Evolutionary conservation across 1,139 yeast species (phyloP).

Genomic region (Suhomyces ambrosiae): DNA sequence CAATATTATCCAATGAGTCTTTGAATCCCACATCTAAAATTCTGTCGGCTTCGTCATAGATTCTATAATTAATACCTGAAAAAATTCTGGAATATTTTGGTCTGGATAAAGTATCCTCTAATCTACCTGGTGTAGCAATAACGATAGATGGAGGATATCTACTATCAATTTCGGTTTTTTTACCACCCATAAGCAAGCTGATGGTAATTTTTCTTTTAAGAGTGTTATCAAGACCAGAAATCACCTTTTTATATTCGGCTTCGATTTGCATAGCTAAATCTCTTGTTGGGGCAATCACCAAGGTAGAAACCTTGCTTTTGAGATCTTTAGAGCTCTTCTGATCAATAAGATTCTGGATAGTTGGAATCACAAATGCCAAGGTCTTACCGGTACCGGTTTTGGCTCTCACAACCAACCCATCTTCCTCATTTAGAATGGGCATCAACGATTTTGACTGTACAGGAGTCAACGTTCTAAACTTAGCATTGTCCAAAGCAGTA

Average conservation of each 20-base stretch:
- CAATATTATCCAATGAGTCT: constrained; percentile 59
- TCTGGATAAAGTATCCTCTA: constrained; percentile 59
- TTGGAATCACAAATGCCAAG: constrained; percentile 81
- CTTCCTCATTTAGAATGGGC: constrained; percentile 59
- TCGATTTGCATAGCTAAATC: constrained; percentile 87
- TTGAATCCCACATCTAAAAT: constrained; percentile 77
- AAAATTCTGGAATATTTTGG: constrained; percentile 51
- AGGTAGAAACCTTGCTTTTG: constrained; percentile 46
- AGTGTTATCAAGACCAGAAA: constrained; percentile 20
- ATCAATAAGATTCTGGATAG: constrained; percentile 46
- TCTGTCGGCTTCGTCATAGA: constrained; percentile 90
- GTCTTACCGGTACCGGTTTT: constrained; percentile 97
- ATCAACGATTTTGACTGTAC: constrained; percentile 76
- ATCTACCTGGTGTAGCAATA: constrained; percentile 91
- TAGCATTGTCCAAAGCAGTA: constrained; percentile 42
- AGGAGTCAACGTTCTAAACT: constrained; percentile 61
- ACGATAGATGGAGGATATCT: constrained; percentile 49
- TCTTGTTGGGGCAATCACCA: constrained; percentile 88
- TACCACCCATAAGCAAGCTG: constrained; percentile 44
- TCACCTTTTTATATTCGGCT: constrained; percentile 58
- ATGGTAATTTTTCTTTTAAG: constrained; percentile 21
- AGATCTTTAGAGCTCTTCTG: constrained; percentile 18
- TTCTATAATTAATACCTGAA: constrained; percentile 58
- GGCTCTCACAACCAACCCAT: constrained; percentile 82
- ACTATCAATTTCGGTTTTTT: constrained; percentile 23